Evolutionary conservation across 2,329 filamentous ascomycete species (phyloP), one percentile per base, ranked within the genome.

Genomic region (Fusarium humuli): DNA sequence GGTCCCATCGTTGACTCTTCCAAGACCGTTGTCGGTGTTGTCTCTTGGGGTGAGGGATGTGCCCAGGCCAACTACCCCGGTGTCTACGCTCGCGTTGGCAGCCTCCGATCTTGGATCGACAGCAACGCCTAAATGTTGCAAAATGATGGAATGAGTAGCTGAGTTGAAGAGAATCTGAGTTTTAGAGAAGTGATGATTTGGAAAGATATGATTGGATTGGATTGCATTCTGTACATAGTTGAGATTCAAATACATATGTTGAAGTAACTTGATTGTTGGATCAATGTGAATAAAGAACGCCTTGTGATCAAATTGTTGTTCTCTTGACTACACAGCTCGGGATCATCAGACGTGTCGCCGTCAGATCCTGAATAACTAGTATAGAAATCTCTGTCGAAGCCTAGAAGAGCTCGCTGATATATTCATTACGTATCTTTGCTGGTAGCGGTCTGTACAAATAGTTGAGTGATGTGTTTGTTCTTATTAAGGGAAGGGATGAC

Each of bases 41-140:
- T 79, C 29, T 79, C 77, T 46, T 79, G 74, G 74, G 77, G 77
- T 34, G 13, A 72, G 1, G 76, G 76, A 27, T 79, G 77, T 56
- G 77, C 77, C 23, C 65, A 37, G 10, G 34, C 76, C 25, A 65
- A 70, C 41, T 25, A 16, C 11, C 18, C 76, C 45, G 77, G 77
- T 45, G 77, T 79, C 53, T 79, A 79, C 58, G 65, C 73, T 32
- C 66, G 69, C 20, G 53, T 79, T 18, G 77, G 75, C 27, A 50
- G 48, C 48, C 67, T 75, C 41, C 65, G 76, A 29, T 55, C 56
- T 57, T 78, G 71, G 34, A 78, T 79, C 53, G 65, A 77, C 57
- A 61, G 27, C 56, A 69, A 76, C 16, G 37, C 60, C 29, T 65
- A 53, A 53, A 2, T 5, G 34, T 1, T 10, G 2, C 2, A n/a